Evolutionary conservation across 306 rosid species (phyloP), one percentile per base, ranked within the genome.

Genomic region (Casuarina cunninghamiana): DNA sequence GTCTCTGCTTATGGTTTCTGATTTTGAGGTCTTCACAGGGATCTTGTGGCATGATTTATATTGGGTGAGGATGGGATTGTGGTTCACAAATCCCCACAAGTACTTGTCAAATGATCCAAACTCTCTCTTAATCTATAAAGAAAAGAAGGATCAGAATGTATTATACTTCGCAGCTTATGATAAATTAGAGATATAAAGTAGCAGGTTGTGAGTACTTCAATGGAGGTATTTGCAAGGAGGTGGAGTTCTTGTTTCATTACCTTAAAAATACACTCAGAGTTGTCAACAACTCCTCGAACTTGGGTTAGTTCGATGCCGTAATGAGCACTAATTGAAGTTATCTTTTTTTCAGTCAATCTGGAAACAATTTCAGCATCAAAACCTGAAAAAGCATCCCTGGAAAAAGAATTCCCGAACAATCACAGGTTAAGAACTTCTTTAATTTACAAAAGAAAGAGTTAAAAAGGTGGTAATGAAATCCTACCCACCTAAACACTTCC

Each of bases 21-120:
- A 95, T 88, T 95, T 96, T 74, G 99, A 96, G 15, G 98, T 96
- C 91, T 93, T 96, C 80, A 88, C 98, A 81, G 98, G 99, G 11
- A 93, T 90, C 81, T 87, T 96, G 82, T 96, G 89, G 45, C 96
- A 96, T 80, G 90, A 88, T 74, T 91, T 96, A 90, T 93, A 90
- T 54, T 91, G 96, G 15, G 96, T 91, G 21, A 87, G 90, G 80
- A 96, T 90, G 0, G 96, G 93, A 75, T 90, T 91, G 41, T 91
- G 83, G 83, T 90, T 96, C 69, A 96, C 91, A 89, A 93, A 93
- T 1, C 98, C 99, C 98, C 97, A 96, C 0, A 96, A 81, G 80
- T 93, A 96, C 75, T 90, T 93, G 80, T 86, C 86, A 82, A 95
- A 91, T 79, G 97, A 90, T 41, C 97, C 97, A 82, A 88, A 89